Conservation (phyloP, 2,329 filamentous ascomycete genomes). For the Cryphonectria naterciae region DNA sequence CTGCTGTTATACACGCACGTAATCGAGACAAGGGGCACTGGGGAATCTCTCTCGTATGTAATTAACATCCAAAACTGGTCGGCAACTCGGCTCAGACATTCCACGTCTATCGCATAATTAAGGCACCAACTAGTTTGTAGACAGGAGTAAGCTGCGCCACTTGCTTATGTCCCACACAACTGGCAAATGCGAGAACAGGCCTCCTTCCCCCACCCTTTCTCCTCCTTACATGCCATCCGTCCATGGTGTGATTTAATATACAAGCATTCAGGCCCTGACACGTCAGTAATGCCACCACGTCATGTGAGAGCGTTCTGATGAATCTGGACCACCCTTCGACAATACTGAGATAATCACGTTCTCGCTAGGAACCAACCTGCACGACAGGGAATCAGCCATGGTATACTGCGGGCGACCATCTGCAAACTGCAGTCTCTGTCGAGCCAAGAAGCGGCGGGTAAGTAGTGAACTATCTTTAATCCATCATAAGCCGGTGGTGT, state of each 20-base stretch:
- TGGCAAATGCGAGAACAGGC: too few relatives aligned
- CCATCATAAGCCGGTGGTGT: neutral
- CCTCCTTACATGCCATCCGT: too few relatives aligned
- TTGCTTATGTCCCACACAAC: too few relatives aligned
- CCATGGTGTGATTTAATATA: too few relatives aligned
- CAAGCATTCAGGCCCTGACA: too few relatives aligned
- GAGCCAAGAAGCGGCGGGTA: constrained; percentile 22
- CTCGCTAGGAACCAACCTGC: neutral
- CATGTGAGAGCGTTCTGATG: neutral
- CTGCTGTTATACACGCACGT: too few relatives aligned
- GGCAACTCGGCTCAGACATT: neutral
- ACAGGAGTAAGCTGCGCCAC: too few relatives aligned
- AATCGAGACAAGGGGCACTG: too few relatives aligned
- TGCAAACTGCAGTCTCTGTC: constrained; percentile 18
- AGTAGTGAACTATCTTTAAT: too few relatives aligned
- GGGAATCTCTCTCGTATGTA: neutral
- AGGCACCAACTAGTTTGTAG: too few relatives aligned
- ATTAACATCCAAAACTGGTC: neutral
- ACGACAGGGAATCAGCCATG: neutral
- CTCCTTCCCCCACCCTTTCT: too few relatives aligned
- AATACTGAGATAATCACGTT: neutral
- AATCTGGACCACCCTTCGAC: neutral
- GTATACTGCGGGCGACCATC: constrained; percentile 23
- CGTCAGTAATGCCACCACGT: neutral
- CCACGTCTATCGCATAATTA: too few relatives aligned